These are phyloP conservation scores for Rhodomyrtus psidioides DNA, from an alignment of 441 rosid species.

Conservation along the genomic window DNA sequence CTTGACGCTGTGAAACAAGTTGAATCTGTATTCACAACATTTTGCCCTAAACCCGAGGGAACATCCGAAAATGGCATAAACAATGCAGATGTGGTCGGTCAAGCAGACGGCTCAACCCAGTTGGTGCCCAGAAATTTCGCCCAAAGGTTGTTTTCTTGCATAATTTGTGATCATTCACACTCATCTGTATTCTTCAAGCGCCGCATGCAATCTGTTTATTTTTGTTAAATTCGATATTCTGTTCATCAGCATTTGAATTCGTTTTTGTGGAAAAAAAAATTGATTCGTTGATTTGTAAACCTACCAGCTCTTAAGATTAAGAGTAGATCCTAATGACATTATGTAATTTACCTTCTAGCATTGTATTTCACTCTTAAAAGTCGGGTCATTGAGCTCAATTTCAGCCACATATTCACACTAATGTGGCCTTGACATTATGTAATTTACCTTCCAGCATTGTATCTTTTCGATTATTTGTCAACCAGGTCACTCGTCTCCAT, in stretches of 20 bases:
- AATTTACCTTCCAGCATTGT: no score
- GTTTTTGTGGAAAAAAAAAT: not conserved
- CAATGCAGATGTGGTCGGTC: fast-evolving
- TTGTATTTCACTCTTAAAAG: not conserved
- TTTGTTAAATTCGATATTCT: not conserved
- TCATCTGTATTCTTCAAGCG: not conserved
- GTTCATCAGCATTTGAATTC: not conserved
- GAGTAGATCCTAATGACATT: not conserved
- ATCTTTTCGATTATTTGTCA: no score
- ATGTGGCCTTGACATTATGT: no score
- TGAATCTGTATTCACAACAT: not conserved
- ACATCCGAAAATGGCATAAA: not conserved
- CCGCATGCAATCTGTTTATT: not conserved
- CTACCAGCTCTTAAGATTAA: not conserved
- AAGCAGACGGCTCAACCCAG: not conserved
- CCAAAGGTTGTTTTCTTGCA: not conserved
- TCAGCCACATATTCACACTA: no score
- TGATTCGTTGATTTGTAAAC: not conserved
- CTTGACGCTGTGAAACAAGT: not conserved
- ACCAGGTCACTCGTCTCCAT: no score
- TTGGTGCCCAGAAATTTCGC: not conserved
- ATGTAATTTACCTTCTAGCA: not conserved
- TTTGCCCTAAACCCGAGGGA: not conserved
- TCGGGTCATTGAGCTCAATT: no score
- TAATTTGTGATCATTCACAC: not conserved